phyloP scores from a whole-genome alignment of 2,329 filamentous ascomycete species.

The Cladosporium phlei region DNA sequence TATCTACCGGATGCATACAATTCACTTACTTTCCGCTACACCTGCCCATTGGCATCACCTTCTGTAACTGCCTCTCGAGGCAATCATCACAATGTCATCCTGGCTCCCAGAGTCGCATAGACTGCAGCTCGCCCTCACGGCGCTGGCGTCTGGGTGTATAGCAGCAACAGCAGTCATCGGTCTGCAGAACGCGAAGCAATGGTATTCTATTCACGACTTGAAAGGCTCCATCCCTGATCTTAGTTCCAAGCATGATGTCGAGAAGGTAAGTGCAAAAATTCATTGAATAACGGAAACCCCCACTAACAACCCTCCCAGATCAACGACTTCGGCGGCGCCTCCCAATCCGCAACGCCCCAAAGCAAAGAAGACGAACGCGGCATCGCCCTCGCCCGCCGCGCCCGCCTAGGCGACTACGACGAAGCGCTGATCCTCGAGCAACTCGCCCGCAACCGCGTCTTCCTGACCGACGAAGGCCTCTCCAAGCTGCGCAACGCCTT shows the following conservation, averaged over 20 bases:
- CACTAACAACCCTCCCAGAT: constrained; percentile 42
- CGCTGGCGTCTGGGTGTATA: constrained; percentile 51
- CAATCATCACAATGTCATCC: constrained; percentile 35
- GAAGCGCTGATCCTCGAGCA: constrained; percentile 89
- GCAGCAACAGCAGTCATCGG: constrained; percentile 52
- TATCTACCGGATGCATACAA: not conserved
- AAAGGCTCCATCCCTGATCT: constrained; percentile 59
- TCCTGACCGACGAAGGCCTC: constrained; percentile 78
- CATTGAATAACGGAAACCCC: not conserved
- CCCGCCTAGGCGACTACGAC: constrained; percentile 60
- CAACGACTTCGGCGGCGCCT: constrained; percentile 56
- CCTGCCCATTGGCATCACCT: too few relatives aligned
- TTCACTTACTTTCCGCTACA: not conserved
- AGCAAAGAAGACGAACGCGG: constrained; percentile 54
- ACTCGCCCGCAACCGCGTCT: constrained; percentile 85
- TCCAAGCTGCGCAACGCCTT: constrained; percentile 74
- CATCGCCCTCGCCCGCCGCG: constrained; percentile 54
- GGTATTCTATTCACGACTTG: constrained; percentile 52
- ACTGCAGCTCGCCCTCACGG: constrained; percentile 65
- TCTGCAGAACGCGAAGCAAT: constrained; percentile 52
- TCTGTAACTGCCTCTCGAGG: not conserved
- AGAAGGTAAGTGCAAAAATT: constrained; percentile 41
- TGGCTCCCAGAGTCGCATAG: constrained; percentile 46
- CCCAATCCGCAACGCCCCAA: constrained; percentile 34
- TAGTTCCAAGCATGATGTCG: constrained; percentile 47